These are phyloP conservation scores for Spirogloea muscicola DNA, from an alignment of 139 green algal genomes.

Conservation along the genomic window DNA sequence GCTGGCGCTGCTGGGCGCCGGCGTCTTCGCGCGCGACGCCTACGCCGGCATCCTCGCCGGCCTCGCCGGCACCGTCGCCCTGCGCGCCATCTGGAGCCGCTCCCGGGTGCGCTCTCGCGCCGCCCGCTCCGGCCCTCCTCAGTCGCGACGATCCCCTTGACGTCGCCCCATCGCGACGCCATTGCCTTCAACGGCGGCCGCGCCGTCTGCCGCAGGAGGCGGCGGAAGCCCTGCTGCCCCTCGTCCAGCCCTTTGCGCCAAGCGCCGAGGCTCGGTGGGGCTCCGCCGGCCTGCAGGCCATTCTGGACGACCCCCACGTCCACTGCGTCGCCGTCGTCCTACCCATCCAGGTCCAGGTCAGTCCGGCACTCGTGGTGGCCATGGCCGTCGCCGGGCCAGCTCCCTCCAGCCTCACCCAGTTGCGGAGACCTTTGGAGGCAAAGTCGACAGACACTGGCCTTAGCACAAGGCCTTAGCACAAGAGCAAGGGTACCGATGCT, in stretches of 20 bases:
- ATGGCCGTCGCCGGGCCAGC: neutral
- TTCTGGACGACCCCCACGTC: constrained; percentile 6
- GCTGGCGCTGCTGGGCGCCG: constrained; percentile 21
- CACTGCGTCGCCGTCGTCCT: constrained; percentile 15
- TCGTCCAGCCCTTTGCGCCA: neutral
- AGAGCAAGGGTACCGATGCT: too few species aligned
- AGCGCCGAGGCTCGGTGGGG: constrained; percentile 2
- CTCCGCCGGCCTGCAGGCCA: neutral
- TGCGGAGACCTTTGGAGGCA: too few species aligned
- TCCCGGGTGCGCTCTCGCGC: constrained; percentile 14
- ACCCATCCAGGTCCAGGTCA: constrained; percentile 23
- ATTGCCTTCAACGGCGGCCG: too few species aligned
- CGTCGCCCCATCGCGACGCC: too few species aligned
- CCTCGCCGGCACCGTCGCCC: neutral
- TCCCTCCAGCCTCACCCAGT: too few species aligned
- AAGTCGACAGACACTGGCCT: too few species aligned
- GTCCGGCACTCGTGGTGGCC: neutral
- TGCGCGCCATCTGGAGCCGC: constrained; percentile 27
- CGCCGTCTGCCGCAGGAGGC: neutral
- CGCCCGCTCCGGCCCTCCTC: too few species aligned
- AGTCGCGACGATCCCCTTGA: too few species aligned
- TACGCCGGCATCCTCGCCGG: constrained; percentile 5
- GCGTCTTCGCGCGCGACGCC: constrained; percentile 27
- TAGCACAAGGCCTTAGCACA: too few species aligned
- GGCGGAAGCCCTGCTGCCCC: neutral